phyloP scores from a whole-genome alignment of 2,329 filamentous ascomycete species.

The Alternaria viburni region DNA sequence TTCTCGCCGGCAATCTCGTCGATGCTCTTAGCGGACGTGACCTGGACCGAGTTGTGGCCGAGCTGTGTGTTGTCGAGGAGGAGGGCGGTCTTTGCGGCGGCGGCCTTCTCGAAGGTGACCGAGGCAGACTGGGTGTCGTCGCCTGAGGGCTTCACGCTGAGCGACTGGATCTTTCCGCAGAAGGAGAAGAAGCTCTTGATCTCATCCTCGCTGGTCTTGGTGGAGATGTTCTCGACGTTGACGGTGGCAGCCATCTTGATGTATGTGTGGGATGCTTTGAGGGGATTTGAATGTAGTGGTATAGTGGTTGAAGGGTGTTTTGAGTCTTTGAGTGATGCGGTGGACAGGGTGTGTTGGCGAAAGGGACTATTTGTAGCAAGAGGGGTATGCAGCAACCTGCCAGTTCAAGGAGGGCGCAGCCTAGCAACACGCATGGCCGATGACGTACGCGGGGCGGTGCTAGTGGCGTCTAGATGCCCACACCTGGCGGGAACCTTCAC shows the following conservation, averaged over 20 bases:
- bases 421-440: conserved; percentile 11
- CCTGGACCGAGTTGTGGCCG: conserved; percentile 75
- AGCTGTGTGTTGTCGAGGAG: conserved; percentile 97
- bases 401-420: conserved; percentile 21
- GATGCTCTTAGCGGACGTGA: conserved; percentile 72
- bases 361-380: conserved; percentile 17
- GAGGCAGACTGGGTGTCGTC: conserved; percentile 79
- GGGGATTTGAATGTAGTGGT: not conserved
- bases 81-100: conserved; percentile 93
- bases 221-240: conserved; percentile 86
- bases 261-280: conserved; percentile 1
- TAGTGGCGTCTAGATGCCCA: conserved; percentile 12
- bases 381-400: conserved; percentile 16
- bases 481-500: conserved; percentile 28
- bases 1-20: conserved; percentile 69
- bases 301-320: not conserved
- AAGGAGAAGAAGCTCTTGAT: conserved; percentile 98
- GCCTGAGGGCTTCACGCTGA: conserved; percentile 72
- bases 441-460: conserved; percentile 34
- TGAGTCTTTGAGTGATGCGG: not conserved
- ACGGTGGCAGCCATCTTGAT: conserved; percentile 68
- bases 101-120: conserved; percentile 97
- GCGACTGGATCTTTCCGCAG: conserved; percentile 84
- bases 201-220: conserved; percentile 84
- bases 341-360: conserved; percentile 6